Base-by-base conservation (phyloP, 2,329 filamentous ascomycete species). In the Penicillium sp. region DNA sequence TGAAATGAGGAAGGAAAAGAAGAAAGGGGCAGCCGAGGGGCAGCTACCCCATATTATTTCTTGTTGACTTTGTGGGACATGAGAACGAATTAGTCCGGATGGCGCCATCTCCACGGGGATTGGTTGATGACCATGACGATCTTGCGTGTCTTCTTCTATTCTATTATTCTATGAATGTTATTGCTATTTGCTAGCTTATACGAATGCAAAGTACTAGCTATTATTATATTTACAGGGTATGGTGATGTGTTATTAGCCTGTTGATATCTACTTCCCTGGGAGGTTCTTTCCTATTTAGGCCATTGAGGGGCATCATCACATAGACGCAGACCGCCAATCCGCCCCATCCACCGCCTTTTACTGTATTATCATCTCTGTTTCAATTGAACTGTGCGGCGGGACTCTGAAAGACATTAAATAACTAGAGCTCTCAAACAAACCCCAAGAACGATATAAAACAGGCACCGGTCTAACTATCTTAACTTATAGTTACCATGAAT, bases 31-130 rank as follows among this genome's bases (percentile, higher is more conserved):
- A 45, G 31, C 23, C 37, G 42, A 40, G 37, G 50, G 53, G 31
- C 42, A 27, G 31, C 23, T 50, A 53, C 52, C 38, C 35, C 13
- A 42, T 29, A 46, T 41, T 15, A 31, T 23, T 21, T 27, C 33
- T 43, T 54, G 56, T 19, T 29, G 29, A 12, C 35, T 51, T n/a
- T 42, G 23, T 23, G 13, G 13, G 29, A 25, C 35, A 68, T 69
- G 66, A 67, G 63, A 65, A 65, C 49, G 63, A 65, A 58, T 66
- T 67, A 69, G 68, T 58, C 41, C 53, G 49, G 61, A 71, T 70
- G 62, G 60, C 67, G 68, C 66, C 61, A 71, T 71, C 58, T 55
- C 46, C 54, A 37, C 59, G 51, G 57, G 41, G 62, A 63, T 61
- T 61, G 63, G 60, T 57, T 59, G 47, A 58, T 62, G 43, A 38